Conservation (phyloP, 352 stramenopile species). For the Globisporangium sylvaticum region DNA sequence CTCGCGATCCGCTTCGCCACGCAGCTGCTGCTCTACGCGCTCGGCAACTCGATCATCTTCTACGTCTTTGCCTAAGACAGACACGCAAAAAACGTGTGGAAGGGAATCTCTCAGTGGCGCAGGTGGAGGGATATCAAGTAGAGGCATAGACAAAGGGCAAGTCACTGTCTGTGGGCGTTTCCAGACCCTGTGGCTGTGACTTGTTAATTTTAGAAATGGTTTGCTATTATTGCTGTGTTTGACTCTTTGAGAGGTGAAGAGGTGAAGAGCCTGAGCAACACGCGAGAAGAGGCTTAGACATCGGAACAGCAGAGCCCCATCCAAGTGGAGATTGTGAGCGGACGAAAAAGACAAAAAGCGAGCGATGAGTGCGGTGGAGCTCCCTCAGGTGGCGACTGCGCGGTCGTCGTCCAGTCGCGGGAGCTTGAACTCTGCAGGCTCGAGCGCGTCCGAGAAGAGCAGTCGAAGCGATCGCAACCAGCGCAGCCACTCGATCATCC, state of each 20-base stretch:
- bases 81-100: not conserved
- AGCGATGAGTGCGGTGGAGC: conserved; percentile 45
- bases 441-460: conserved; percentile 33
- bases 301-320: not conserved
- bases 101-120: not conserved
- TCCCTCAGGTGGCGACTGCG: conserved; percentile 45
- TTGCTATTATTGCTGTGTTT: not conserved
- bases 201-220: conserved; percentile 1
- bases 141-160: not conserved
- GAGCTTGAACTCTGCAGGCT: conserved; percentile 43
- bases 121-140: not conserved
- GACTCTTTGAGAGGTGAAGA: not conserved
- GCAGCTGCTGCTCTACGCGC: conserved; percentile 57
- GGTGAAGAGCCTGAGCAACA: not conserved
- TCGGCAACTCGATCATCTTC: conserved; percentile 75
- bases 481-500: conserved; percentile 13
- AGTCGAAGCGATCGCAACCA: conserved; percentile 25
- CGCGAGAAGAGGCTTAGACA: not conserved
- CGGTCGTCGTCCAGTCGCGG: conserved; percentile 40
- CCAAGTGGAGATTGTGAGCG: not conserved
- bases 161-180: not conserved
- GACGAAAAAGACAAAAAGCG: not conserved
- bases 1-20: conserved; percentile 34
- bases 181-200: not conserved
- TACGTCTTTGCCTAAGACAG: conserved; percentile 50